Evolutionary conservation across 257 asterid species (phyloP), one percentile per base, ranked within the genome.

Genomic region (Jasminum sambac): DNA sequence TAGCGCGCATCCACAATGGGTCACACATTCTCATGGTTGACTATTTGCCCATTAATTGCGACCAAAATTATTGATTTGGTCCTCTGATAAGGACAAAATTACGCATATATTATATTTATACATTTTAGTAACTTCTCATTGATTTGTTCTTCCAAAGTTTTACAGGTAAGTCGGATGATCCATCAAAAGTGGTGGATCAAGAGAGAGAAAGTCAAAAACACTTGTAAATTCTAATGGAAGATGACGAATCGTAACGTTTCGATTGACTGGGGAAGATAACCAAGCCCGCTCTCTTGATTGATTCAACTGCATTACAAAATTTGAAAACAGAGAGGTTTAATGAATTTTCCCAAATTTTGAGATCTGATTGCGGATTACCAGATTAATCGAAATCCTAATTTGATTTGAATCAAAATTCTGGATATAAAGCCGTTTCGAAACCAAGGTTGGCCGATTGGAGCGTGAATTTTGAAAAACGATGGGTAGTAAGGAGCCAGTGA

Each of bases 131-230:
- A 0, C 25, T 70, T 70, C 80, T 82, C 73, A 81, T 72, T 74
- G 67, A 74, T 71, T 37, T 68, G 88, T 74, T 34, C 63, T 43
- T 75, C 39, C 37, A 75, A 69, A 11, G 34, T 63, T 74, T 57
- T 72, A 52, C 82, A 48, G 5, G 66, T 73, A 66, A 76, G 48
- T 79, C 73, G 21, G 62, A 77, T 42, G 68, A 80, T 55, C 71
- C 76, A 78, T 74, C 81, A 74, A 75, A 81, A 77, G 66, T 63
- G 76, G 78, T 75, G 89, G 85, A 81, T 81, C 84, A 61, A 64
- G 26, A 36, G 36, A 38, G 1, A 60, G 10, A 44, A 69, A 66
- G 66, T 73, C 37, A 50, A 58, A 50, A 40, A 30, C 23, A 52
- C 30, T 11, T 30, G 21, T 50, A 40, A 9, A 66, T 38, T 46